Conservation (phyloP, 495 filamentous ascomycete species). For the Astrothelium macrocarpum region DNA sequence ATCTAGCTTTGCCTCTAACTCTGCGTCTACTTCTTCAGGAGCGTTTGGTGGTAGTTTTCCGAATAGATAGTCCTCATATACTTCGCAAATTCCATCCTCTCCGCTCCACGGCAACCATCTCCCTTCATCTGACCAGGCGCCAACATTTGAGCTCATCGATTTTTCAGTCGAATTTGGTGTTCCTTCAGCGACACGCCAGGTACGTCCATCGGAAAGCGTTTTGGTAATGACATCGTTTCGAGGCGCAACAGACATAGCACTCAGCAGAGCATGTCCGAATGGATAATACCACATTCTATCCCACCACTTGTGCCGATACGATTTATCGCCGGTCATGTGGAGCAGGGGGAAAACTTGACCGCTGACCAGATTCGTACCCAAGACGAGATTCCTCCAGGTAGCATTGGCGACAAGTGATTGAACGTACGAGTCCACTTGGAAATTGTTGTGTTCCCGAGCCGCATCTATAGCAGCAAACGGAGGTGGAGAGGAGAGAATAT, state of each 20-base stretch:
- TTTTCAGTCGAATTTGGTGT: not conserved
- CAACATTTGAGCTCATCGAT: not conserved
- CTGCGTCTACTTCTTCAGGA: not conserved
- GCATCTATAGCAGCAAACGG: conserved; percentile 5
- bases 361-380: conserved; percentile 11
- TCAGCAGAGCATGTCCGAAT: not conserved
- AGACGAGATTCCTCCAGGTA: conserved; percentile 10
- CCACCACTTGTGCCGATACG: conserved; percentile 11
- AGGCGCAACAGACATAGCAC: not conserved
- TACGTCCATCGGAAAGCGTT: not conserved
- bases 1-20: not conserved
- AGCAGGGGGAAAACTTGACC: conserved; percentile 7
- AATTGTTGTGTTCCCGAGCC: not conserved
- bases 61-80: not conserved
- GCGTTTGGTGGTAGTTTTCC: not conserved
- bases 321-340: conserved; percentile 14
- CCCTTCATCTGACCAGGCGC: not conserved
- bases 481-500: conserved; percentile 8
- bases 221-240: not conserved
- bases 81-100: not conserved
- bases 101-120: not conserved
- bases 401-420: not conserved
- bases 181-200: not conserved
- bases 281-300: conserved; percentile 11
- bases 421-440: not conserved